Conservation (phyloP, 805 yeast species). For the Candida anglica region DNA sequence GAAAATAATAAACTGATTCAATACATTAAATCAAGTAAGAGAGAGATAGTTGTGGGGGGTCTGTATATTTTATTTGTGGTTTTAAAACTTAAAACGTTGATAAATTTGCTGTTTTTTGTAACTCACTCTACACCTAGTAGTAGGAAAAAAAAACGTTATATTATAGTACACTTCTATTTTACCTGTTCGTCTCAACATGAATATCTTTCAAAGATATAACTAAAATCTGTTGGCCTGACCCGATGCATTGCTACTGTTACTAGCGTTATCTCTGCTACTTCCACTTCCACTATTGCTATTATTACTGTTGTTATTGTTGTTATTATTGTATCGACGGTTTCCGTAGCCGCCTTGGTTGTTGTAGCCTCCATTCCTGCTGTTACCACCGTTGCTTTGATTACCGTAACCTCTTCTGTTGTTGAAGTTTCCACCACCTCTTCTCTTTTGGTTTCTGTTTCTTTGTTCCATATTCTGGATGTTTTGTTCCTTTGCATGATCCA, state of each 20-base stretch:
- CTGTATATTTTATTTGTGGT: too few species aligned
- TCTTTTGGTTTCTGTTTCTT: constrained; percentile 42
- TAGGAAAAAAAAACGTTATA: neutral
- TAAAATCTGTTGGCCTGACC: neutral
- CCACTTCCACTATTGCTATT: too few species aligned
- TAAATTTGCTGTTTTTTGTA: too few species aligned
- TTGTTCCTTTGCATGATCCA: constrained; percentile 72
- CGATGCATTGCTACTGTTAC: constrained; percentile 7
- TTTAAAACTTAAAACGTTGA: too few species aligned
- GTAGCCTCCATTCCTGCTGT: constrained; percentile 16
- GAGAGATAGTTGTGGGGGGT: too few species aligned
- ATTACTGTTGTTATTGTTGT: constrained; percentile 6
- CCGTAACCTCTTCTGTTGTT: constrained; percentile 18
- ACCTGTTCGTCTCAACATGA: constrained; percentile 9
- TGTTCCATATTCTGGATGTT: constrained; percentile 48
- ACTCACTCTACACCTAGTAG: too few species aligned
- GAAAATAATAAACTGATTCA: neutral
- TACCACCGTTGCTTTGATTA: constrained; percentile 26
- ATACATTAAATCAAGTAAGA: too few species aligned
- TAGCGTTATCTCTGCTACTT: too few species aligned
- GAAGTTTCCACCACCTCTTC: constrained; percentile 30
- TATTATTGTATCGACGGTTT: constrained; percentile 9
- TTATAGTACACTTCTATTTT: constrained; percentile 8
- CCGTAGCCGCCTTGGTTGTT: constrained; percentile 15
- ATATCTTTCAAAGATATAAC: constrained; percentile 8